Percentiles rank a stretch among this genome's conserved stretches.
Evolutionary conservation across 306 rosid genomes (phyloP).

Genomic region (Trifolium subterraneum): DNA sequence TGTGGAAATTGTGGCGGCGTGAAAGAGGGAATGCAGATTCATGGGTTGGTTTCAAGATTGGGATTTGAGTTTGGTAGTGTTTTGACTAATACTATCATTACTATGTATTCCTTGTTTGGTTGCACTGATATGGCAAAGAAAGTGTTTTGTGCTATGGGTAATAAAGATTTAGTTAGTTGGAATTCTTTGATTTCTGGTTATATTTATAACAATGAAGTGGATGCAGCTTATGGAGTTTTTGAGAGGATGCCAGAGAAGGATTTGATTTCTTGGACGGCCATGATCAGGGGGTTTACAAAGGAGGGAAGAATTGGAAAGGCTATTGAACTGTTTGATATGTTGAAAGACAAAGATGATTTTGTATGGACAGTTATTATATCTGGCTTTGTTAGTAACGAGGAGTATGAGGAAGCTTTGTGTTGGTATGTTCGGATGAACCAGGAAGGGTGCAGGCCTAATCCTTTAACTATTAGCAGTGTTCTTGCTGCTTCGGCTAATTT

Average conservation of each 20-base stretch:
- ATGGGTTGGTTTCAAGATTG: conserved; percentile 58
- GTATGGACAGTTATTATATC: conserved; percentile 89
- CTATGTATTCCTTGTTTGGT: conserved; percentile 69
- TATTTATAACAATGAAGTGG: conserved; percentile 55
- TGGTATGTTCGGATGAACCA: conserved; percentile 69
- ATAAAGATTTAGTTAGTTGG: conserved; percentile 72
- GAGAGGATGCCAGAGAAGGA: conserved; percentile 70
- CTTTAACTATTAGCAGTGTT: conserved; percentile 70
- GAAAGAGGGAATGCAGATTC: conserved; percentile 75
- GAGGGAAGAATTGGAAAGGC: conserved; percentile 63
- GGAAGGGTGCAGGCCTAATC: conserved; percentile 55
- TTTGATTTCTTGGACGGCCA: conserved; percentile 74
- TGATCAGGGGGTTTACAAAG: conserved; percentile 66
- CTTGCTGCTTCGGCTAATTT: conserved; percentile 76
- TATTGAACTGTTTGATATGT: conserved; percentile 58
- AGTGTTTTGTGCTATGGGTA: conserved; percentile 52
- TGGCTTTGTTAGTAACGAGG: conserved; percentile 69
- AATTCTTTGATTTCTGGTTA: conserved; percentile 79
- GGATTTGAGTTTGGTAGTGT: conserved; percentile 69
- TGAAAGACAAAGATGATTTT: conserved; percentile 71
- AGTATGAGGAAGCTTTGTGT: conserved; percentile 63
- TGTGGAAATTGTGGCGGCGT: conserved; percentile 61
- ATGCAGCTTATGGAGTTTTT: conserved; percentile 61
- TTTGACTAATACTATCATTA: conserved; percentile 64
- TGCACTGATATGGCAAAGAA: conserved; percentile 54